Percentiles rank a stretch among this genome's conserved stretches.
Conservation (phyloP, 192 early-diverging fungal species). For the Paraglomus brasilianum region DNA sequence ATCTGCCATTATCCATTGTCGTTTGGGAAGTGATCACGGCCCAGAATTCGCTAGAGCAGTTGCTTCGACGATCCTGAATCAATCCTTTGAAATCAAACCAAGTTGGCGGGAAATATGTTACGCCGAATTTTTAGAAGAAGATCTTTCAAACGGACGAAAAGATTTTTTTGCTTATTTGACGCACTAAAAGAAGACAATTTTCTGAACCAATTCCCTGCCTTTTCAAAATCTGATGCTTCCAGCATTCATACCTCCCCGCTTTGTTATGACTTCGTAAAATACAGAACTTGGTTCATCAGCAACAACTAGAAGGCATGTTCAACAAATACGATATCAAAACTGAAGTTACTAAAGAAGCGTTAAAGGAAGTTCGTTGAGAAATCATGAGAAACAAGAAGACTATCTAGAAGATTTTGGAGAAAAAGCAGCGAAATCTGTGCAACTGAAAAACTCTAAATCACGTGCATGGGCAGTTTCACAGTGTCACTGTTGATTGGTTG, state of each 20-base stretch:
- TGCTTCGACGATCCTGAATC: neutral
- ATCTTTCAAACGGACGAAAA: neutral
- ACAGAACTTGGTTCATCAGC: conserved; percentile 18
- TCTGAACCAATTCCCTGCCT: neutral
- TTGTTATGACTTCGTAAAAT: conserved; percentile 5
- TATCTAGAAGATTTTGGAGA: no score
- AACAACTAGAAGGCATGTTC: conserved; percentile 17
- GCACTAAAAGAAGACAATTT: conserved; percentile 1
- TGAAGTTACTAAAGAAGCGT: no score
- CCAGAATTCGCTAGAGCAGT: neutral
- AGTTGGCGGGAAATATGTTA: neutral
- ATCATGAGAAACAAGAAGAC: no score
- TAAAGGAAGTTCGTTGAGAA: no score
- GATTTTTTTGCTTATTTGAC: conserved; percentile 5
- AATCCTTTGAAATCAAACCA: neutral
- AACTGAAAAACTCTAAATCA: no score
- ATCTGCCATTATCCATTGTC: neutral
- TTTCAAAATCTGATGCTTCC: conserved; percentile 7
- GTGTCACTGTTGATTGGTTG: no score
- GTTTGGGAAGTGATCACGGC: neutral
- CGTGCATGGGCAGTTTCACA: no score
- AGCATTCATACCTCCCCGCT: neutral
- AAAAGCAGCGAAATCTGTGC: no score
- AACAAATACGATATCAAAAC: conserved; percentile 14
- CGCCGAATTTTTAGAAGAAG: neutral